Conservation (phyloP, 495 filamentous ascomycete genomes). For the Podospora appendiculata region DNA sequence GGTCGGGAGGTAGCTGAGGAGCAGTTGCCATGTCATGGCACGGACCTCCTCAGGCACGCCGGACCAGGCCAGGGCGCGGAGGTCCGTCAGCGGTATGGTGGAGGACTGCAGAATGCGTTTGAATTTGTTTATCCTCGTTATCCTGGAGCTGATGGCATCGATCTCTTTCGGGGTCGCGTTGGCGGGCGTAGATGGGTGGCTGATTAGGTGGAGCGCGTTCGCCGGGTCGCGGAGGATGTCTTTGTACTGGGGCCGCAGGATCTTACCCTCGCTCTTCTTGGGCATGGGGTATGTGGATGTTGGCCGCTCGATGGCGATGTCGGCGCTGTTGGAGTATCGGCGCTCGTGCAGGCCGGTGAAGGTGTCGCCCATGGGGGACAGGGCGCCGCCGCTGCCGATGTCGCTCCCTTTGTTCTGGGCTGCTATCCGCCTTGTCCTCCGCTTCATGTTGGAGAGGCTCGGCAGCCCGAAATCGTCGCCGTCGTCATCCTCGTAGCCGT, state of each 20-base stretch:
- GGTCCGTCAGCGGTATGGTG: conserved; percentile 74
- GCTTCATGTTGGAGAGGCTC: conserved; percentile 79
- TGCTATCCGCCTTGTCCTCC: conserved; percentile 51
- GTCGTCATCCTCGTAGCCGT: conserved; percentile 66
- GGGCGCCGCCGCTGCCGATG: conserved; percentile 2
- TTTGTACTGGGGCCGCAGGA: conserved; percentile 93
- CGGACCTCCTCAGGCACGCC: conserved; percentile 91
- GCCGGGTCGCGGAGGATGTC: conserved; percentile 92
- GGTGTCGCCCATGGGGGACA: conserved; percentile 8
- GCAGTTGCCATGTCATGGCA: conserved; percentile 95
- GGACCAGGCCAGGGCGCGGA: conserved; percentile 82
- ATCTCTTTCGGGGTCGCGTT: conserved; percentile 76
- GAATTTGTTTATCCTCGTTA: conserved; percentile 96
- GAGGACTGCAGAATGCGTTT: conserved; percentile 89
- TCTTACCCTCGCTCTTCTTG: conserved; percentile 86
- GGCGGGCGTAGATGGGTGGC: conserved; percentile 66
- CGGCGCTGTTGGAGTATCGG: conserved; percentile 65
- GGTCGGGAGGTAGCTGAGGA: conserved; percentile 91
- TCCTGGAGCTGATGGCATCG: conserved; percentile 79
- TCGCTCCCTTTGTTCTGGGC: conserved; percentile 23
- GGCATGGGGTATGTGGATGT: conserved; percentile 79
- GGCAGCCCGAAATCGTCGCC: conserved; percentile 93
- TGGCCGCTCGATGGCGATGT: conserved; percentile 87
- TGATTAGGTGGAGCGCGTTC: conserved; percentile 90
- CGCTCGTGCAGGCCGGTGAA: conserved; percentile 21